Conservation (phyloP, 495 filamentous ascomycete species). For the Aspergillus carlsbadensis region DNA sequence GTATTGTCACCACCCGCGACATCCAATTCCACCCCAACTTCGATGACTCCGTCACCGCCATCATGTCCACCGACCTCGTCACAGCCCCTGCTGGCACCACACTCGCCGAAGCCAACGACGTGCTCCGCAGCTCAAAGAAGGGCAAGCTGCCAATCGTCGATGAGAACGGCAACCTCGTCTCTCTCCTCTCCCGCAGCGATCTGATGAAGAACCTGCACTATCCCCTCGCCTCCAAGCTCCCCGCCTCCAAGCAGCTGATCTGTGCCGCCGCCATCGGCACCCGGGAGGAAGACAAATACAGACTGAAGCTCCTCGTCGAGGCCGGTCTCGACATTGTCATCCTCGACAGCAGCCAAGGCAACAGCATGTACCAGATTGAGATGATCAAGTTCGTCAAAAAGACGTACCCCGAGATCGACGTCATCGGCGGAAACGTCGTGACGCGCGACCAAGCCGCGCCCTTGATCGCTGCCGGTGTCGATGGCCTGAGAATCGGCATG, state of each 20-base stretch:
- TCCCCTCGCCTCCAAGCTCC: conserved; percentile 93
- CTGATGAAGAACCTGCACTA: conserved; percentile 99
- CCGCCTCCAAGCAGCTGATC: conserved; percentile 96
- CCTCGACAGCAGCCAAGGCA: conserved; percentile 94
- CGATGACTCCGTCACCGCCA: conserved; percentile 71
- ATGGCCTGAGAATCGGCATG: conserved; percentile 98
- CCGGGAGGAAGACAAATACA: conserved; percentile 81
- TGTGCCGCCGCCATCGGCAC: conserved; percentile 95
- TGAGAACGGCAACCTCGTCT: conserved; percentile 78
- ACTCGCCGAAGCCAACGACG: conserved; percentile 84
- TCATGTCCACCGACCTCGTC: conserved; percentile 95
- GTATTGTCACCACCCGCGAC: conserved; percentile 96
- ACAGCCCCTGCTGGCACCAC: conserved; percentile 85
- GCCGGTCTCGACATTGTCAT: conserved; percentile 95
- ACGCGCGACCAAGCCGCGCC: conserved; percentile 90
- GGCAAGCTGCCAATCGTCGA: conserved; percentile 98
- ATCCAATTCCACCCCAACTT: conserved; percentile 85
- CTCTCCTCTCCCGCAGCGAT: conserved; percentile 94
- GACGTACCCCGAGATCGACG: conserved; percentile 80
- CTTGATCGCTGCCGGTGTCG: conserved; percentile 90
- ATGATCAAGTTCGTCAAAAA: conserved; percentile 96
- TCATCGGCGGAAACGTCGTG: conserved; percentile 97
- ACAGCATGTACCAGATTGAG: conserved; percentile 93
- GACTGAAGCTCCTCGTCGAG: conserved; percentile 85
- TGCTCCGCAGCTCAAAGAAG: conserved; percentile 95